These are phyloP conservation scores for Colletotrichum horii DNA, from an alignment of 2,329 filamentous ascomycete genomes.

Conservation along the genomic window DNA sequence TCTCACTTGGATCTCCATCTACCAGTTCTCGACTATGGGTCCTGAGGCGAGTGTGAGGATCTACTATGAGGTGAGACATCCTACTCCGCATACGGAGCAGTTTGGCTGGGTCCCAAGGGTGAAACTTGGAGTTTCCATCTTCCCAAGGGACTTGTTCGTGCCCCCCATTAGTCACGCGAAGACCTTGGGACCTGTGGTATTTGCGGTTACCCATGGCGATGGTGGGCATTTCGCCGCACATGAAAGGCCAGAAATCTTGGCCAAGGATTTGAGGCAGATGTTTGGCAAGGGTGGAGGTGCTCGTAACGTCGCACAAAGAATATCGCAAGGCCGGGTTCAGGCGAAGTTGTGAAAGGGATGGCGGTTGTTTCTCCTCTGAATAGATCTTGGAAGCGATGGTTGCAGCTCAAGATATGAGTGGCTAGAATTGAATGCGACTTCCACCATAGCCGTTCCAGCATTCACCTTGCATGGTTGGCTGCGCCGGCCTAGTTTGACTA, in stretches of 20 bases:
- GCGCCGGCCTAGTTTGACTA: neutral
- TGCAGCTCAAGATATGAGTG: neutral
- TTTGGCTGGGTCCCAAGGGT: constrained; percentile 37
- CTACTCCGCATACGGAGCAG: constrained; percentile 22
- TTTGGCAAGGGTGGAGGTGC: constrained; percentile 58
- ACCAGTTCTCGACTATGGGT: constrained; percentile 73
- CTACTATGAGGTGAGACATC: constrained; percentile 71
- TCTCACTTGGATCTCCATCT: constrained; percentile 76
- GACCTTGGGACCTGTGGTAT: constrained; percentile 67
- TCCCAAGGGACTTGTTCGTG: constrained; percentile 62
- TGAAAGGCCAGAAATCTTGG: constrained; percentile 60
- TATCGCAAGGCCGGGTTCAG: neutral
- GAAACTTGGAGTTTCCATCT: constrained; percentile 54
- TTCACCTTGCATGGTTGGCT: too few species aligned
- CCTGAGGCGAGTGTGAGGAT: constrained; percentile 71
- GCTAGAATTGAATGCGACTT: neutral
- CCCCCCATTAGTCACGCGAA: constrained; percentile 60
- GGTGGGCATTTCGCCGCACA: constrained; percentile 68
- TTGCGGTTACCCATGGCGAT: constrained; percentile 52
- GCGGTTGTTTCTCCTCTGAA: neutral
- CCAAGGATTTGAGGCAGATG: constrained; percentile 60
- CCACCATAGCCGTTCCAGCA: neutral
- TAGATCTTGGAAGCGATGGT: neutral
- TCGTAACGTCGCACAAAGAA: constrained; percentile 34
- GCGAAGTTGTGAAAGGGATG: neutral